A percentile compares a stretch with the other conserved stretches of the same genome.
These are phyloP conservation scores for Trichaptum fuscoviolaceum DNA, from an alignment of 768 basidiomycete genomes.

Conservation along the genomic window DNA sequence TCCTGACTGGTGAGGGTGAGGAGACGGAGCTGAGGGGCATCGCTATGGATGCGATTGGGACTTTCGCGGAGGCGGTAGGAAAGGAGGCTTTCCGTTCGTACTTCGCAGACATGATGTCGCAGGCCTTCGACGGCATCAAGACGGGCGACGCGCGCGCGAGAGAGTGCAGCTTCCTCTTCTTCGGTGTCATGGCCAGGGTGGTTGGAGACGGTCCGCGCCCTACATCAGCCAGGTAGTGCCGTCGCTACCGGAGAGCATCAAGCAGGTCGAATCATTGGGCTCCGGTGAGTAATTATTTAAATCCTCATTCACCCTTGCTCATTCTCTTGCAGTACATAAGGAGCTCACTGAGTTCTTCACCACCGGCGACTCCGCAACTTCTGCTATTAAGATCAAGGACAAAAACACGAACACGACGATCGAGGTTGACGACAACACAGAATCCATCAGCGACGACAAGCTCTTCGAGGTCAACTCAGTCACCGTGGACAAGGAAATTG, in stretches of 20 bases:
- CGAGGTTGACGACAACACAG: constrained; percentile 60
- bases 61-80: constrained; percentile 96
- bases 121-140: constrained; percentile 85
- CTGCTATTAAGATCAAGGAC: constrained; percentile 51
- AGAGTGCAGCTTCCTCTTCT: constrained; percentile 97
- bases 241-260: constrained; percentile 73
- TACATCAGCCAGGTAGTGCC: constrained; percentile 87
- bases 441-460: constrained; percentile 66
- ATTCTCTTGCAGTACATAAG: constrained; percentile 37
- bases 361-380: constrained; percentile 65
- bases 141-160: constrained; percentile 82
- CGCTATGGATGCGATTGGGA: constrained; percentile 98
- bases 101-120: constrained; percentile 94
- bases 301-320: not conserved
- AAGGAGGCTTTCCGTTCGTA: constrained; percentile 91
- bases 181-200: constrained; percentile 96
- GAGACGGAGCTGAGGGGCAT: constrained; percentile 94
- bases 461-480: constrained; percentile 91
- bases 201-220: constrained; percentile 86
- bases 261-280: constrained; percentile 62
- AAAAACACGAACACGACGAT: constrained; percentile 50
- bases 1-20: constrained; percentile 81
- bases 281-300: constrained; percentile 31
- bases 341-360: constrained; percentile 60
- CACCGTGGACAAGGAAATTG: constrained; percentile 98